A percentile compares a stretch with the other conserved stretches of the same genome.
Conservation (phyloP, 768 basidiomycete species). For the Tubosaeta sp. region DNA sequence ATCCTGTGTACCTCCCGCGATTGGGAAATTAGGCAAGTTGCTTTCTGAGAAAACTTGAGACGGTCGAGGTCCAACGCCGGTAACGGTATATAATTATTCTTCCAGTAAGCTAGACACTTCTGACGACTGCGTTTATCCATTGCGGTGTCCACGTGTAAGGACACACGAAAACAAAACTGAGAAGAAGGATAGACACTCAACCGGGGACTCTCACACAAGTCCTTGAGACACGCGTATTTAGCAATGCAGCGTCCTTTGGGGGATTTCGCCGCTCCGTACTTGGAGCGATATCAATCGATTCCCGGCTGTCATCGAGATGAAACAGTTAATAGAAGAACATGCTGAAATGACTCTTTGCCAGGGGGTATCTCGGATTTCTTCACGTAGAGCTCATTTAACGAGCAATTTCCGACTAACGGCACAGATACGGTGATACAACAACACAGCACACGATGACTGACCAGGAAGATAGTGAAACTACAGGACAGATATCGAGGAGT, state of each 20-base stretch:
- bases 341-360: background rate
- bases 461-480: conserved; percentile 1
- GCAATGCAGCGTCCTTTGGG: background rate
- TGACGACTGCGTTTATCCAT: no score
- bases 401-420: conserved; percentile 5
- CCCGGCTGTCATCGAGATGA: background rate
- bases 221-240: background rate
- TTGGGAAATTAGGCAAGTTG: no score
- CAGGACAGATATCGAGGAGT: background rate
- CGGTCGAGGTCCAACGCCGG: no score
- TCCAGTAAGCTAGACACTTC: no score
- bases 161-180: no score
- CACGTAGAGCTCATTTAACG: conserved; percentile 10
- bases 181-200: no score
- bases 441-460: conserved; percentile 1
- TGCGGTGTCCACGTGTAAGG: background rate
- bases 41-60: no score
- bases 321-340: conserved; percentile 2
- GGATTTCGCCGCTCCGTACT: background rate
- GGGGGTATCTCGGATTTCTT: conserved; percentile 11
- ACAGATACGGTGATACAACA: no score
- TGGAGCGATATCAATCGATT: background rate
- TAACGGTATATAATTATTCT: no score
- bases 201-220: background rate
- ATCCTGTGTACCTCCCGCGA: no score